Evolutionary conservation across 2,329 filamentous ascomycete species (phyloP).

Genomic region (Fusarium sp.): DNA sequence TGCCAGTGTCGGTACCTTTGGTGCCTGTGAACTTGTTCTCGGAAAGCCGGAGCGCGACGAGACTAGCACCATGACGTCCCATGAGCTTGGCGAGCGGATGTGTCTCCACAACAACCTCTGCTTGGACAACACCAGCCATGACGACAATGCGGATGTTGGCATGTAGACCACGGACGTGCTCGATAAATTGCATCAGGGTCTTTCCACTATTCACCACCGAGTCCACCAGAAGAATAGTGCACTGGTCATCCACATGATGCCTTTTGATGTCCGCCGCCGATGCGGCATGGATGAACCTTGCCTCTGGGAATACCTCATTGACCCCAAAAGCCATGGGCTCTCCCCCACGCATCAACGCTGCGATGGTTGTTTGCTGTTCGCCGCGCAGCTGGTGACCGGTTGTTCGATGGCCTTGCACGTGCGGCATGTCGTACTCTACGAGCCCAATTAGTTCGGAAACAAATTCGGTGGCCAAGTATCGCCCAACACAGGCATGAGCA

Average conservation of each 20-base stretch:
- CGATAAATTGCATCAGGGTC: slow-evolving; percentile 7
- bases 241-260: slow-evolving; percentile 53
- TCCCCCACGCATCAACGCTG: slow-evolving; percentile 72
- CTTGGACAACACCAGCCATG: slow-evolving; percentile 67
- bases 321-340: slow-evolving; percentile 72
- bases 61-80: slow-evolving; percentile 39
- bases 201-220: slow-evolving; percentile 65
- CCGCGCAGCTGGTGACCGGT: slow-evolving; percentile 59
- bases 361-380: slow-evolving; percentile 64
- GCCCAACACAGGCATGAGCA: slow-evolving; percentile 62
- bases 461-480: slow-evolving; percentile 64
- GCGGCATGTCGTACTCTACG: slow-evolving; percentile 59
- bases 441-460: slow-evolving; percentile 61
- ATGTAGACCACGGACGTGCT: slow-evolving; percentile 53
- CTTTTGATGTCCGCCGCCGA: slow-evolving; percentile 54
- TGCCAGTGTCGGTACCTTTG: slow-evolving; percentile 67
- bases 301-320: slow-evolving; percentile 62
- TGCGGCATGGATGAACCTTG: slow-evolving; percentile 63
- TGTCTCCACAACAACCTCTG: slow-evolving; percentile 35
- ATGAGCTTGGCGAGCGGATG: slow-evolving; percentile 35
- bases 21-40: slow-evolving; percentile 66
- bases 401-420: slow-evolving; percentile 62
- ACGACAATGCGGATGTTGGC: slow-evolving; percentile 60
- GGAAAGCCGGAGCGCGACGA: slow-evolving; percentile 67
- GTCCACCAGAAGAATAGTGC: slow-evolving; percentile 66